Base-by-base conservation (phyloP, 2,329 filamentous ascomycete genomes). In the Epichloe aotearoae region DNA sequence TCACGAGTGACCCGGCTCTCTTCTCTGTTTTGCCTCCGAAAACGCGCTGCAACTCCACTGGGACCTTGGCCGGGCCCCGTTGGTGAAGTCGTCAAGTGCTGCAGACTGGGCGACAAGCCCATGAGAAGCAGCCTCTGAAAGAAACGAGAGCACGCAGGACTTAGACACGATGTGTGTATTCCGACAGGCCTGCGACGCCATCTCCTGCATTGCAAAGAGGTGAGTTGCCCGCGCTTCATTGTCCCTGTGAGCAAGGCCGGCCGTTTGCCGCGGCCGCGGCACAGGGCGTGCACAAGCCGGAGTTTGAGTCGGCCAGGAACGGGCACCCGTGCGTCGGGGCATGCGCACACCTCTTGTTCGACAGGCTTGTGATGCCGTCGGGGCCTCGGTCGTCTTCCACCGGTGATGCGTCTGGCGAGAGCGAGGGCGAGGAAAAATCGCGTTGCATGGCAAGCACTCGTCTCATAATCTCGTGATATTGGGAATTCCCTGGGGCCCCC, bases 331-430 rank as follows among this genome's bases (percentile, higher is more conserved):
- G 61, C 11, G 58, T 60, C 17, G 52, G 38, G 11, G 54, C 49
- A 43, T 64, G 61, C 15, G 59, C 60, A 47, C 61, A 64, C 43
- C 50, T 57, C 48, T 62, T 63, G 57, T 64, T 64, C 7, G 61
- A 58, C 12, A 57, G 45, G 12, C 50, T 54, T 39, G 50, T 33
- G 30, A 59, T 53, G 39, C 49, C 54, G 17, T 53, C 30, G 23
- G 51, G n/a, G 38, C 20, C 17, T 23, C 7, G 42, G 34, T 36
- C 26, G 11, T 26, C 14, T 14, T 36, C n/a, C 1, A 2, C 37
- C 5, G 4, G 37, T 19, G 30, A 7, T n/a, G 17, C 4, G 34
- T 42, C 42, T 7, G 30, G 15, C 30, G 37, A 30, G 36, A 12
- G 12, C 26, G 17, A 15, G 15, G 39, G n/a, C 4, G 1, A 39